These are phyloP conservation scores for Sphagnum magellanicum DNA, from an alignment of 228 moss, liverwort and hornwort species.

Conservation along the genomic window DNA sequence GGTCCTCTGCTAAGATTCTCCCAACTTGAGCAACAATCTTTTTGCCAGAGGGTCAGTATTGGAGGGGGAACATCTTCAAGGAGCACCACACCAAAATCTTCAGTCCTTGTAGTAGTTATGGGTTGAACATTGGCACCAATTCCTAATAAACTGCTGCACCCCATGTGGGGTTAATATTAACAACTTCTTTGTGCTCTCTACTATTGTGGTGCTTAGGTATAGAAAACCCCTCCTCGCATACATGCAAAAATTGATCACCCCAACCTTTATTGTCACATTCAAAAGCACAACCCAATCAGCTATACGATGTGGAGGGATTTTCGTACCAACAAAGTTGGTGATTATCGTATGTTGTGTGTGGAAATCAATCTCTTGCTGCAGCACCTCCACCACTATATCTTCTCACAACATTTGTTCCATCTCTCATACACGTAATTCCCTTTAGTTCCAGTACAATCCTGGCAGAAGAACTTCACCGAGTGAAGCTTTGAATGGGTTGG, in stretches of 20 bases:
- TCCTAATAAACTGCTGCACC: neutral
- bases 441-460: too few species aligned
- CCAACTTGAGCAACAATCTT: too few species aligned
- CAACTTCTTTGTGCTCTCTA: neutral
- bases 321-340: neutral
- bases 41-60: too few species aligned
- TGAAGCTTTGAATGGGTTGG: too few species aligned
- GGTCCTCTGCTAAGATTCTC: too few species aligned
- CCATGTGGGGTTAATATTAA: neutral
- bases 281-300: neutral
- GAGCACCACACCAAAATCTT: too few species aligned
- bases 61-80: too few species aligned
- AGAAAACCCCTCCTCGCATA: neutral
- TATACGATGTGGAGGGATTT: neutral
- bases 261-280: neutral
- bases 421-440: too few species aligned
- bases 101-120: neutral
- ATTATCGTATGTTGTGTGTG: neutral
- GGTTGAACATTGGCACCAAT: neutral
- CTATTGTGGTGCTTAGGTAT: neutral
- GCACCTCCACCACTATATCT: neutral
- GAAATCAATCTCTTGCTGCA: neutral
- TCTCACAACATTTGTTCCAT: too few species aligned
- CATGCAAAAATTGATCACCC: neutral
- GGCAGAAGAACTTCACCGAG: too few species aligned